Evolutionary conservation across 2,329 filamentous ascomycete species (phyloP).

Genomic region (Phyllosticta citribraziliensis): DNA sequence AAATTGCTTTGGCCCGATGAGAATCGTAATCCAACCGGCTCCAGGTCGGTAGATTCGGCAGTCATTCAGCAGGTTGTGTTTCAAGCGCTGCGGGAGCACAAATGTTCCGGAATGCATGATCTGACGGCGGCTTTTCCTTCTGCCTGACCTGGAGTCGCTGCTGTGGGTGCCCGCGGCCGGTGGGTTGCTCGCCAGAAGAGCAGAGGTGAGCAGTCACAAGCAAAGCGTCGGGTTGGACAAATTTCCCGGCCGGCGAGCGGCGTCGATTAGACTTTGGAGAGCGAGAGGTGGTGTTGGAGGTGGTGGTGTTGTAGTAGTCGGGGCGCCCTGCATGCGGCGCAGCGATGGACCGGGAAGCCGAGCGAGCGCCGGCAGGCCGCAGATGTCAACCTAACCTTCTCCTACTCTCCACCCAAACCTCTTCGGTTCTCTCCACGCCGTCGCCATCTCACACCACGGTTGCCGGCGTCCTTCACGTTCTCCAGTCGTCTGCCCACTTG

Average conservation of each 20-base stretch:
- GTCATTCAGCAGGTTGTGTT: constrained; percentile 3
- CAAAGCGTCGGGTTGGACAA: not conserved
- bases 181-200: not conserved
- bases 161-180: no score
- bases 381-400: constrained; percentile 1
- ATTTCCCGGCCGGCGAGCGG: not conserved
- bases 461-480: not conserved
- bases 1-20: constrained; percentile 9
- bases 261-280: not conserved
- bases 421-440: not conserved
- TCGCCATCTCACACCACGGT: not conserved
- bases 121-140: not conserved
- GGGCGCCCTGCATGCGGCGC: not conserved
- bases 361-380: not conserved
- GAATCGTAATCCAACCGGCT: constrained; percentile 1
- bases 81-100: constrained; percentile 8
- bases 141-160: not conserved
- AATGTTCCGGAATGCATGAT: constrained; percentile 10
- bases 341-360: not conserved
- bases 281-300: not conserved
- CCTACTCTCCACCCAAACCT: not conserved
- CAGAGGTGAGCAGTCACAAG: not conserved
- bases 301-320: constrained; percentile 1
- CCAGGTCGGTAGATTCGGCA: constrained; percentile 9
- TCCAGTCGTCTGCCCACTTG: not conserved